Evolutionary conservation across 768 basidiomycete species (phyloP), one percentile per base, ranked within the genome.

Genomic region (Lactarius pseudohatsudake): DNA sequence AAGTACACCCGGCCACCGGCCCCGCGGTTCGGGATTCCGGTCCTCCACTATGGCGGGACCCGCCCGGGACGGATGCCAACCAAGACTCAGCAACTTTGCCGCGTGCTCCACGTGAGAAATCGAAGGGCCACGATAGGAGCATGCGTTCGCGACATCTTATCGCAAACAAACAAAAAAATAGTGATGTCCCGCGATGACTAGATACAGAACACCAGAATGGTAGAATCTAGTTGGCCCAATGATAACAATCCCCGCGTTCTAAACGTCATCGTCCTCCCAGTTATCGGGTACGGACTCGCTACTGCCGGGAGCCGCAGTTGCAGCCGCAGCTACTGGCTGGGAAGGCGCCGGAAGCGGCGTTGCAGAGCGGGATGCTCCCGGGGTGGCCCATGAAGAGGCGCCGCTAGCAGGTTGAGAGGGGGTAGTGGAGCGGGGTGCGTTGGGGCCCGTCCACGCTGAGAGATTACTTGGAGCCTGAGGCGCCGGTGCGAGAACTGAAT

Each of bases 231-330:
- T 22, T 53, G 26, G 5, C 9, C 10, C 11, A 26, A 50, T 26
- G 50, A 15, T 26, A 53, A 16, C 22, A 26, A 26, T 26, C 22
- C 22, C 22, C 10, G n/a, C 32, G 16, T 18, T 45, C 72, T 74
- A 83, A 5, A 65, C 71, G 62, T 84, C 85, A 64, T 84, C 85
- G 56, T 86, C 83, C 66, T 86, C 85, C 86, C 85, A 87, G 68
- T 81, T 74, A 41, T 83, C 81, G 1, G 85, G 86, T 7, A 86
- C 79, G 53, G 72, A 71, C 40, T 68, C 75, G 16, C 61, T 36
- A 32, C 36, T 36, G 32, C 34, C 40, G 18, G 53, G 53, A 13
- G 60, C 30, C n/a, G 50, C 28, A 13, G 50, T 26, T 53, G 59
- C 9, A 2, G 9, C 10, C 4, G 11, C 40, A 36, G 34, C n/a